Conservation (phyloP, 768 basidiomycete genomes). For the Agrocybe praecox region DNA sequence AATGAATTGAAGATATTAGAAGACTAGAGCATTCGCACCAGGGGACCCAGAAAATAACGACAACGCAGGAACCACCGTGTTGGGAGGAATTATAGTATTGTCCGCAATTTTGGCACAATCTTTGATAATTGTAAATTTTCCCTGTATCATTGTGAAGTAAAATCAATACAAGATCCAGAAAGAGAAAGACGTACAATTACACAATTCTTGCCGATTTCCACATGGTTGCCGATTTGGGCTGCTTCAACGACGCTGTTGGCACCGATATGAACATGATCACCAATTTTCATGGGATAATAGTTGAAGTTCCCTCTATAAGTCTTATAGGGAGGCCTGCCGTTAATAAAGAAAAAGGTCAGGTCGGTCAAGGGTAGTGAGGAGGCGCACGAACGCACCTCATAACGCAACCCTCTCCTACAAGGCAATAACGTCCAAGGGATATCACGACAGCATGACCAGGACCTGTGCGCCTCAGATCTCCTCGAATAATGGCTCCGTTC, state of each 20-base stretch:
- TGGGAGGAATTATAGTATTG: slow-evolving; percentile 87
- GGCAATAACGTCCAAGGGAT: slow-evolving; percentile 89
- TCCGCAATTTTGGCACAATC: slow-evolving; percentile 92
- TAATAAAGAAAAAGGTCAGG: background rate
- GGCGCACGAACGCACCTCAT: slow-evolving; percentile 58
- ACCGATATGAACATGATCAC: slow-evolving; percentile 94
- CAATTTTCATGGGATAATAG: slow-evolving; percentile 97
- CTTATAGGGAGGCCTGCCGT: slow-evolving; percentile 77
- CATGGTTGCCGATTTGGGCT: slow-evolving; percentile 90
- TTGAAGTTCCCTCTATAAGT: slow-evolving; percentile 92
- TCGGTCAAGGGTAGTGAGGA: background rate
- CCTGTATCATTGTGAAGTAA: slow-evolving; percentile 45
- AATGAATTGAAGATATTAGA: background rate
- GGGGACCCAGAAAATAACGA: slow-evolving; percentile 88
- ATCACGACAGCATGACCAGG: slow-evolving; percentile 94
- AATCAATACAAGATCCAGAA: background rate
- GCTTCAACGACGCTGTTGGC: slow-evolving; percentile 90
- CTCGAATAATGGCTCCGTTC: slow-evolving; percentile 86
- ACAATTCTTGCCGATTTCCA: slow-evolving; percentile 94
- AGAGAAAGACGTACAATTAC: slow-evolving; percentile 72
- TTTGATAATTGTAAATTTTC: slow-evolving; percentile 96
- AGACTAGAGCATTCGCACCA: slow-evolving; percentile 48
- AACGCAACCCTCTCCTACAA: slow-evolving; percentile 87
- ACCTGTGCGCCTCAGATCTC: slow-evolving; percentile 87
- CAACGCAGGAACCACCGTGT: slow-evolving; percentile 90